phyloP scores from a whole-genome alignment of 257 asterid species.

The Agastache rugosa region DNA sequence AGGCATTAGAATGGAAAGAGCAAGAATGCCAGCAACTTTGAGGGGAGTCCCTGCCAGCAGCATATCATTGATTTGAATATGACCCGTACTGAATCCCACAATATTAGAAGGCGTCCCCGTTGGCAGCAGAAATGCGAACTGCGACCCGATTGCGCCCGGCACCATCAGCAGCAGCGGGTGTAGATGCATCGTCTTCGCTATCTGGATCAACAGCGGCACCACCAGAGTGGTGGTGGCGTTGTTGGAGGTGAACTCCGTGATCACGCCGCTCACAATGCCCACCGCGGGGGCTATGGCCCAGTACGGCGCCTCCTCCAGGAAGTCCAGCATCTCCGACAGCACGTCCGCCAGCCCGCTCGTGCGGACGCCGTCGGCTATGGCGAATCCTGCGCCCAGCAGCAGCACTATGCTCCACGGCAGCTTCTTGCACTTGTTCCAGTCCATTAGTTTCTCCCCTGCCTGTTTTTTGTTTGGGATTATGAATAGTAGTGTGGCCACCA shows the following conservation, averaged over 20 bases:
- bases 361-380: conserved; percentile 86
- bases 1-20: conserved; percentile 77
- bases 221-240: conserved; percentile 80
- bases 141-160: conserved; percentile 84
- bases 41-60: conserved; percentile 62
- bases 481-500: conserved; percentile 91
- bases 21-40: conserved; percentile 60
- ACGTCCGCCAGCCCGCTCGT: conserved; percentile 82
- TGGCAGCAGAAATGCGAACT: conserved; percentile 70
- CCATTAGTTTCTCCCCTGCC: conserved; percentile 87
- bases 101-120: conserved; percentile 88
- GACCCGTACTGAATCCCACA: conserved; percentile 86
- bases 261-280: conserved; percentile 59
- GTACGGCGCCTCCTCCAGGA: conserved; percentile 66
- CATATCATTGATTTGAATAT: conserved; percentile 76
- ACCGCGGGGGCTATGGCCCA: conserved; percentile 81
- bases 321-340: conserved; percentile 58
- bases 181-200: conserved; percentile 60
- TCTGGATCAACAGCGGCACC: conserved; percentile 69
- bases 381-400: conserved; percentile 89
- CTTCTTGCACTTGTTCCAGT: conserved; percentile 96
- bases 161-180: conserved; percentile 79
- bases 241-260: conserved; percentile 89
- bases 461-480: conserved; percentile 82
- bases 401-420: conserved; percentile 84